Base-by-base conservation (phyloP, 768 basidiomycete genomes). In the Scleroderma bovista region DNA sequence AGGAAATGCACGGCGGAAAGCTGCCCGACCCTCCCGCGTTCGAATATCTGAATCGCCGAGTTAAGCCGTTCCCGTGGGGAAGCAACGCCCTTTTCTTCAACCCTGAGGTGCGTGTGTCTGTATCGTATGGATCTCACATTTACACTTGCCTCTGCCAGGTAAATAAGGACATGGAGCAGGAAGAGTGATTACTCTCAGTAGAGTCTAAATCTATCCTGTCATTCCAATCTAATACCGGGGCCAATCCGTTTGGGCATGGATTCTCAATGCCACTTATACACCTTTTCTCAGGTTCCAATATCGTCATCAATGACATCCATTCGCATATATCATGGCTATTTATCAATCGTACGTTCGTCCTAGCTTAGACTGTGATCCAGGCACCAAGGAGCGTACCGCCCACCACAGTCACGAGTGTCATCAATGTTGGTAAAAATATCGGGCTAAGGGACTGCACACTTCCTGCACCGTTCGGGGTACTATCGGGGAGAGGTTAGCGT, bases 51-150 rank as follows among this genome's bases (percentile, higher is more conserved):
- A 90, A 91, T 73, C 79, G 73, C 60, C 75, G 90, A 52, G 65
- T 65, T 51, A 89, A 88, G 67, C 86, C 89, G 36, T 93, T 77
- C 76, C 90, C 90, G 17, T 93, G 90, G 90, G 90, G 90, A 20
- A 68, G 57, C 59, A 93, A 93, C 78, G 77, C 79, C 13, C 76
- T 93, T 16, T 93, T 93, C 76, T 93, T 78, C 73, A 92, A 89
- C 65, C 66, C 81, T 45, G 73, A 79, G 57, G 89, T 87, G 63
- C n/a, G 44, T 10, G 43, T 2, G 26, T n/a, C 7, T 11, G 17
- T 16, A 26, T 43, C 16, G 12, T 10, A 43, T 43, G 9, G 5
- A 26, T 2, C 26, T 6, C 8, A 43, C 45, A 48, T 44, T 48
- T 47, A 53, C 47, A 47, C 15, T 8, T 47, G 17, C 41, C 26